Evolutionary conservation across 2,329 filamentous ascomycete species (phyloP), one percentile per base, ranked within the genome.

Genomic region (Stenocarpella maydis): DNA sequence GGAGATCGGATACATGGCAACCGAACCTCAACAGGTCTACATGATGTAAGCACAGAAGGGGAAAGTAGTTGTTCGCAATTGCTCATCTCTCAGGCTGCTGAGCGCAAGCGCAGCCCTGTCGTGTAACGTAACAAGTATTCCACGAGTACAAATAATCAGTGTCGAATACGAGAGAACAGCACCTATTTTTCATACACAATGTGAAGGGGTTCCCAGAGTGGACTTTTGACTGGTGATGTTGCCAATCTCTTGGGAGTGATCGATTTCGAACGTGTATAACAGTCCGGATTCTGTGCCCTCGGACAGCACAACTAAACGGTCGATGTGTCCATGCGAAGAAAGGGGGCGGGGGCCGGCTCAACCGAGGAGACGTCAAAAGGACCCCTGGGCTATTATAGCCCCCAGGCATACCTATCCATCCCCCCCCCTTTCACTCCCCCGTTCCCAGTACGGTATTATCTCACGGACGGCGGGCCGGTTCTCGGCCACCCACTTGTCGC

Each of bases 401-500:
- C n/a, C n/a, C n/a, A n/a, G n/a, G n/a, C n/a, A n/a, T n/a, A n/a
- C n/a, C n/a, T n/a, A n/a, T n/a, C n/a, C n/a, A n/a, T n/a, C n/a
- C n/a, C n/a, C n/a, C n/a, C n/a, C n/a, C n/a, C n/a, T n/a, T n/a
- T n/a, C n/a, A n/a, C n/a, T n/a, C n/a, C n/a, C n/a, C n/a, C n/a
- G n/a, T n/a, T n/a, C n/a, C n/a, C n/a, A n/a, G n/a, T n/a, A n/a
- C n/a, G n/a, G 12, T 43, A 58, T 14, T 58, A 58, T 4, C 7
- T 58, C 6, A 58, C 71, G 24, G 70, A 66, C 4, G 71, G 52
- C n/a, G 75, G 74, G n/a, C 10, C 76, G 76, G 69, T 79, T 79
- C 28, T 71, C 72, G n/a, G 74, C 73, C 6, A 73, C 77, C 77
- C 78, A 80, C 63, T 76, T 71, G 66, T 78, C 77, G 68, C 77